Evolutionary conservation across 345 rosid species (phyloP).

Genomic region (Toxicodendron radicans): DNA sequence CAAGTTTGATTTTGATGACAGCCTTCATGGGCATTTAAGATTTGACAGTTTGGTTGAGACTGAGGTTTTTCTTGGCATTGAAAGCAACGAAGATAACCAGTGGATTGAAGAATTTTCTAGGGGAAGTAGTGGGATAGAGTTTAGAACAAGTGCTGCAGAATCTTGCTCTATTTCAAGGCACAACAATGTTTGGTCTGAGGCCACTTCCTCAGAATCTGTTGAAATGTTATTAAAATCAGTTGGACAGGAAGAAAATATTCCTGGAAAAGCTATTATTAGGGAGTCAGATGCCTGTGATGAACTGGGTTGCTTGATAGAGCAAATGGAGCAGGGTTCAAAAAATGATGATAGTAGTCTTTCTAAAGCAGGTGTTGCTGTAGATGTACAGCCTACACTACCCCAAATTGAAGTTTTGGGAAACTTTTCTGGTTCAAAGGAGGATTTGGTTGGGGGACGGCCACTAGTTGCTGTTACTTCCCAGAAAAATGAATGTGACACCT

Average conservation of each 20-base stretch:
- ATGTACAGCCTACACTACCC: slow-evolving; percentile 35
- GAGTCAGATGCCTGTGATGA: slow-evolving; percentile 70
- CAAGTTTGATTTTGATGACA: slow-evolving; percentile 90
- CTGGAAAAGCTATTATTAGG: slow-evolving; percentile 42
- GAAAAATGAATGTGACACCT: slow-evolving; percentile 29
- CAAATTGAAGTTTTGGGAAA: slow-evolving; percentile 37
- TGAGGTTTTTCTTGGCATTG: slow-evolving; percentile 83
- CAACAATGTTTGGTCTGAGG: slow-evolving; percentile 99
- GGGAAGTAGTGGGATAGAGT: slow-evolving; percentile 62
- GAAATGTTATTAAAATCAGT: slow-evolving; percentile 95
- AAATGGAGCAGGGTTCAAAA: slow-evolving; percentile 67
- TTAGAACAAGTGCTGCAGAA: slow-evolving; percentile 76
- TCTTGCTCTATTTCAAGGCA: slow-evolving; percentile 78
- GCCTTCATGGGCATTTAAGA: slow-evolving; percentile 62
- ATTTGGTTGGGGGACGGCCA: slow-evolving; percentile 37
- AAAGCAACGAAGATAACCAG: slow-evolving; percentile 73
- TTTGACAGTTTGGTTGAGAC: slow-evolving; percentile 73
- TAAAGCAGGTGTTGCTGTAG: slow-evolving; percentile 32
- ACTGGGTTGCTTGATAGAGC: slow-evolving; percentile 62
- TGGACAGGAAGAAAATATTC: slow-evolving; percentile 78
- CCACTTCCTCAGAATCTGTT: slow-evolving; percentile 83
- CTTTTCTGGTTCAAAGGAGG: slow-evolving; percentile 37
- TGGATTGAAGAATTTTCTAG: slow-evolving; percentile 95
- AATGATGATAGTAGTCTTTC: slow-evolving; percentile 34
- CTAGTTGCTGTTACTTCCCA: slow-evolving; percentile 40